A percentile compares a stretch with the other conserved stretches of the same genome.
Conservation (phyloP, 2,329 filamentous ascomycete genomes). For the Cercospora berteroae region DNA sequence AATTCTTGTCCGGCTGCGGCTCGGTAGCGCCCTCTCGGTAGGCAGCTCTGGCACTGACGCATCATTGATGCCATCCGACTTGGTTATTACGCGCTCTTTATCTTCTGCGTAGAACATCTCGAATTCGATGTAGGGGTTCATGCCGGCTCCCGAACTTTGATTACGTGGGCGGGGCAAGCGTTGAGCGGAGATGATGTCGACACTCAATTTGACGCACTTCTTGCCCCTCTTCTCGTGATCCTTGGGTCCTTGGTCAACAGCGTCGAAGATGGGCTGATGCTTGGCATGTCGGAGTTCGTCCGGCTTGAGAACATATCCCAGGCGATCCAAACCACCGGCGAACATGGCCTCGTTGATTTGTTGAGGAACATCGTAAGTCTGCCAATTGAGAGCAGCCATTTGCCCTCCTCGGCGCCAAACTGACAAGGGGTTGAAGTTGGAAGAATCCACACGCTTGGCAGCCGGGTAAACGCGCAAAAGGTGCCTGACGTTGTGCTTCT, state of each 20-base stretch:
- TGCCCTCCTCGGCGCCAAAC: constrained; percentile 96
- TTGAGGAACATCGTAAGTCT: constrained; percentile 93
- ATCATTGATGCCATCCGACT: constrained; percentile 64
- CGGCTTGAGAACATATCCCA: constrained; percentile 92
- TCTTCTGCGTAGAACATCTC: constrained; percentile 94
- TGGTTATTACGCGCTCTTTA: constrained; percentile 71
- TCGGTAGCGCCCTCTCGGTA: constrained; percentile 67
- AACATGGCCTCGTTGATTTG: constrained; percentile 99
- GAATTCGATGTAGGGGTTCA: constrained; percentile 93
- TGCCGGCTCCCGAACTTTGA: constrained; percentile 67
- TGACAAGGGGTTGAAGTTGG: constrained; percentile 89
- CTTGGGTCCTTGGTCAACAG: constrained; percentile 51
- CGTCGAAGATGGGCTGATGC: constrained; percentile 60
- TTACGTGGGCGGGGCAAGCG: constrained; percentile 82
- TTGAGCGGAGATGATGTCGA: constrained; percentile 90
- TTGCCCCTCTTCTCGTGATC: constrained; percentile 65
- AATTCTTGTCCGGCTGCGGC: constrained; percentile 76
- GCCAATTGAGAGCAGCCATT: constrained; percentile 98
- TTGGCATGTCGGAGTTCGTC: constrained; percentile 68
- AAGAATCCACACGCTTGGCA: constrained; percentile 75
- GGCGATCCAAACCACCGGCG: constrained; percentile 77
- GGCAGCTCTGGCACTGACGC: constrained; percentile 63
- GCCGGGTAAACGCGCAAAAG: constrained; percentile 94
- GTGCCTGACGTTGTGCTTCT: constrained; percentile 86
- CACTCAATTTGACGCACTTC: constrained; percentile 78